Percentiles rank a stretch among this genome's conserved stretches.
phyloP scores from a whole-genome alignment of 768 basidiomycete genomes.

The Boletus subparvulus region DNA sequence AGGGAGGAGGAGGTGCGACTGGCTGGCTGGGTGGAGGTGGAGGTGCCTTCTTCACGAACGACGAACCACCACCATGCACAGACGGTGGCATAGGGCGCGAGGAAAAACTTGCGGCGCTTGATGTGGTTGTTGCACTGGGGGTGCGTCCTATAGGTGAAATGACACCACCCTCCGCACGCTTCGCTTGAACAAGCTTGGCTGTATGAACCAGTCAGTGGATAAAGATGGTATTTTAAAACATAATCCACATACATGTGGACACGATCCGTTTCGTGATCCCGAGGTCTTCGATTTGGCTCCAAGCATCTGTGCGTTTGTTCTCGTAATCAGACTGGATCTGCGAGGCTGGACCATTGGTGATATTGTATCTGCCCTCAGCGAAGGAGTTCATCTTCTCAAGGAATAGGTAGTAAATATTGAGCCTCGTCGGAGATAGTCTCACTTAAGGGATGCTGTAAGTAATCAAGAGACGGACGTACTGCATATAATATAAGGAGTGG shows the following conservation, averaged over 20 bases:
- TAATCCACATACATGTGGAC: constrained; percentile 68
- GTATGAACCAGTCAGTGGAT: constrained; percentile 4
- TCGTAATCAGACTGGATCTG: constrained; percentile 80
- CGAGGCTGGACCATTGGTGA: constrained; percentile 59
- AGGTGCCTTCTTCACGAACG: constrained; percentile 44
- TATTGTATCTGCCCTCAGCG: constrained; percentile 74
- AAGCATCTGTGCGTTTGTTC: constrained; percentile 78
- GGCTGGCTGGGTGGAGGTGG: constrained; percentile 34
- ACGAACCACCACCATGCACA: constrained; percentile 20
- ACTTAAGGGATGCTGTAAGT: background rate
- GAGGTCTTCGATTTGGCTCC: constrained; percentile 74
- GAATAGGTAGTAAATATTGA: constrained; percentile 92
- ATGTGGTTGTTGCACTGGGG: constrained; percentile 23
- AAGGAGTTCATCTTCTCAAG: constrained; percentile 93
- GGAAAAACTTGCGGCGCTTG: constrained; percentile 28
- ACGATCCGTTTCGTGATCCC: constrained; percentile 80
- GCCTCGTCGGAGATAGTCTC: constrained; percentile 41
- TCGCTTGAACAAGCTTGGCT: constrained; percentile 71
- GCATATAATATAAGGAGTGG: constrained; percentile 99
- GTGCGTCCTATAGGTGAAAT: constrained; percentile 38
- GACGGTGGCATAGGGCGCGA: constrained; percentile 29
- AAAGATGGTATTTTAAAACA: background rate
- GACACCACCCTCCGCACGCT: constrained; percentile 35
- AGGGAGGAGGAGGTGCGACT: constrained; percentile 46
- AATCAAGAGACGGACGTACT: constrained; percentile 55